phyloP scores from a whole-genome alignment of 2,329 filamentous ascomycete genomes.

The Arthrobotrys sphaeroides region DNA sequence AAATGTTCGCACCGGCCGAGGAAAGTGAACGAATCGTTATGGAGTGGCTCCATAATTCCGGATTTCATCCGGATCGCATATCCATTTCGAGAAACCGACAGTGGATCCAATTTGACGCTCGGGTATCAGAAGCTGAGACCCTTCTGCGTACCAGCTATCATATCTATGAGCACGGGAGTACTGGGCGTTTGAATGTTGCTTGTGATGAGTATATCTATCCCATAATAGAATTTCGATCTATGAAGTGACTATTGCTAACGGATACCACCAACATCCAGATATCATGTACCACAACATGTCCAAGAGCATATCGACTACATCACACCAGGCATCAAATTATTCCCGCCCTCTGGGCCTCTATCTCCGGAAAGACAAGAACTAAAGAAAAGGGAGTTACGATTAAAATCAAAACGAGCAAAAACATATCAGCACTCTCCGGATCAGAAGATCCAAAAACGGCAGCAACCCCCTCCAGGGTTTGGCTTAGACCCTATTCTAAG shows the following conservation, averaged over 20 bases:
- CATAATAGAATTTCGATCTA: not conserved
- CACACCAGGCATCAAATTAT: conserved; percentile 68
- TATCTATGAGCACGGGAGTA: conserved; percentile 68
- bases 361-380: not conserved
- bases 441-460: not conserved
- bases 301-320: conserved; percentile 68
- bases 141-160: conserved; percentile 67
- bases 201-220: conserved; percentile 59
- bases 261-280: conserved; percentile 59
- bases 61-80: conserved; percentile 59
- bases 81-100: conserved; percentile 60
- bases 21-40: conserved; percentile 60
- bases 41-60: conserved; percentile 61
- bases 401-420: not conserved
- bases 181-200: conserved; percentile 63
- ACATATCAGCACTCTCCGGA: not conserved
- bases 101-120: conserved; percentile 64
- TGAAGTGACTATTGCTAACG: not conserved
- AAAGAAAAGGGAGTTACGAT: not conserved
- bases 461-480: not conserved
- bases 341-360: conserved; percentile 43
- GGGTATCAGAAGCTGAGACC: conserved; percentile 61
- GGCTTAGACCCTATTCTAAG: not conserved
- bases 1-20: conserved; percentile 61
- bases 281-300: conserved; percentile 66